phyloP scores from a whole-genome alignment of 2,329 filamentous ascomycete species.

The Laburnicola sp. region DNA sequence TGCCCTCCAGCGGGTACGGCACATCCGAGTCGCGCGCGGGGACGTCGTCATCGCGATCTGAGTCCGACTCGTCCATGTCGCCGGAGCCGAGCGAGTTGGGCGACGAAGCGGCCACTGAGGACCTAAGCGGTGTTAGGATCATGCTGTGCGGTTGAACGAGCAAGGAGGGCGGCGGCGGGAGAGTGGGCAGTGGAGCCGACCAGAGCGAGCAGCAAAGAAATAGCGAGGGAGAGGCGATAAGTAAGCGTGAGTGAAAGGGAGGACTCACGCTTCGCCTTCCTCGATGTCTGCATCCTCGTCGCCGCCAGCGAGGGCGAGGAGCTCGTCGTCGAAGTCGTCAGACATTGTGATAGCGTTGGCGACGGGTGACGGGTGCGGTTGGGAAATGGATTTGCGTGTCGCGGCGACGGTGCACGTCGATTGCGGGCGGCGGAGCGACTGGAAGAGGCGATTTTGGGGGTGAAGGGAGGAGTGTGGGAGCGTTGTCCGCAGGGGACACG shows the following conservation, averaged over 20 bases:
- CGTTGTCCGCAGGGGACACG: neutral
- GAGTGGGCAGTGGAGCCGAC: neutral
- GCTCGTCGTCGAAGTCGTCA: conserved; percentile 77
- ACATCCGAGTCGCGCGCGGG: conserved; percentile 63
- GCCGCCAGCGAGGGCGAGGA: conserved; percentile 88
- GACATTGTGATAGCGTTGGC: conserved; percentile 63
- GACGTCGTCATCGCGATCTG: conserved; percentile 47
- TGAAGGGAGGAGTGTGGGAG: neutral
- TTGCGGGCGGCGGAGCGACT: neutral
- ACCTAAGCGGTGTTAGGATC: conserved; percentile 56
- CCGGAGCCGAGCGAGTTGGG: conserved; percentile 76
- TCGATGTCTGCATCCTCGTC: conserved; percentile 63
- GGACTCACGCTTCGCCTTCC: conserved; percentile 81
- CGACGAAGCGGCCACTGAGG: conserved; percentile 65
- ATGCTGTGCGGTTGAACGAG: conserved; percentile 18
- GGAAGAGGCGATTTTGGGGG: neutral
- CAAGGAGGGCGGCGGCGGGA: conserved; percentile 18
- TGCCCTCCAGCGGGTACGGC: conserved; percentile 83
- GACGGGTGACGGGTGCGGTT: neutral
- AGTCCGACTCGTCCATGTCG: conserved; percentile 81
- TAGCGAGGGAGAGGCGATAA: conserved; percentile 4
- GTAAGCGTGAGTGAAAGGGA: conserved; percentile 15
- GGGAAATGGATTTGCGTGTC: neutral
- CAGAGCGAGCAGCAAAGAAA: conserved; percentile 4
- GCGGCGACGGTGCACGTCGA: neutral